Conservation (phyloP, 371 early-diverging fungal species). For the Funneliformis caledonium region DNA sequence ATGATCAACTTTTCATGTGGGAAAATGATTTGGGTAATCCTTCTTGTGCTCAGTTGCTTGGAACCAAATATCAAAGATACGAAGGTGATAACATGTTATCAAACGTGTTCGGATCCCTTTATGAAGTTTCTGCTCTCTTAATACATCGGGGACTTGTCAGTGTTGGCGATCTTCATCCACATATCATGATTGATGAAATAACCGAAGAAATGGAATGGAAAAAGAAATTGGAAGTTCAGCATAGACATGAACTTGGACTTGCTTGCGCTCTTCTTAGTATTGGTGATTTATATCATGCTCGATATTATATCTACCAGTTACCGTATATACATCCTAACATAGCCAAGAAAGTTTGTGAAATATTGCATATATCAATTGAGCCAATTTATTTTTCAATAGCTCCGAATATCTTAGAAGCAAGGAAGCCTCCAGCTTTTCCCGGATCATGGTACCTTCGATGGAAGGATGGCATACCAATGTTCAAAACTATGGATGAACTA, state of each 20-base stretch:
- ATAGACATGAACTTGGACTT: conserved; percentile 70
- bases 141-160: conserved; percentile 70
- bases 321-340: conserved; percentile 64
- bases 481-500: conserved; percentile 1
- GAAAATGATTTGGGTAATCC: conserved; percentile 5
- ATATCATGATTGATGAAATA: conserved; percentile 46
- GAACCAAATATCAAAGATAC: conserved; percentile 39
- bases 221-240: not conserved
- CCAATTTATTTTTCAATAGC: conserved; percentile 57
- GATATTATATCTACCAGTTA: conserved; percentile 57
- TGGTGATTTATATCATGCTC: conserved; percentile 66
- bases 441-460: conserved; percentile 17
- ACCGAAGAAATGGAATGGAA: not conserved
- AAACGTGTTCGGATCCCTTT: conserved; percentile 43
- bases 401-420: not conserved
- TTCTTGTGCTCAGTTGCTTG: conserved; percentile 2
- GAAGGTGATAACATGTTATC: conserved; percentile 44
- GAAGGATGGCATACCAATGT: conserved; percentile 9
- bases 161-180: conserved; percentile 76
- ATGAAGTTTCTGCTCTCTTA: conserved; percentile 66
- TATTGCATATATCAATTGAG: conserved; percentile 61
- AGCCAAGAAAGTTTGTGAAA: conserved; percentile 63
- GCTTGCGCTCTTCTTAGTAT: conserved; percentile 65
- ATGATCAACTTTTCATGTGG: not conserved
- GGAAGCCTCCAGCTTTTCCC: conserved; percentile 23